A percentile compares a stretch with the other conserved stretches of the same genome.
Evolutionary conservation across 2,329 filamentous ascomycete species (phyloP).

Genomic region (Ophiostoma tasmaniense): DNA sequence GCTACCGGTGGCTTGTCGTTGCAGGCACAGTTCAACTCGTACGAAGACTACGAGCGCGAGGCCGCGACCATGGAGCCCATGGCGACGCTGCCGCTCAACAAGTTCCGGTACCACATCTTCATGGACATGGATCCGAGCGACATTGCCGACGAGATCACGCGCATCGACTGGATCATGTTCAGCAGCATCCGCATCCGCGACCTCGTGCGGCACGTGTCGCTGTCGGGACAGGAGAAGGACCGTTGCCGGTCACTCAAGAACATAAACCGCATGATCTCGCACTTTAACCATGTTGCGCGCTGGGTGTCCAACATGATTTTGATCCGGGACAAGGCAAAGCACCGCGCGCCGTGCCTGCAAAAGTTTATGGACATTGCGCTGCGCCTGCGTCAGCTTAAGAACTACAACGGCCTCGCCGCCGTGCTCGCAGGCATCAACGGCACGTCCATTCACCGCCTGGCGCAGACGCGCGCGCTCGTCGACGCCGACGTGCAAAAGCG

Average conservation of each 20-base stretch:
- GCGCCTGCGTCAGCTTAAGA: conserved; percentile 83
- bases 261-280: conserved; percentile 87
- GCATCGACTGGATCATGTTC: conserved; percentile 98
- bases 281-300: conserved; percentile 79
- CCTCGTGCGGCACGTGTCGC: conserved; percentile 80
- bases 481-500: conserved; percentile 65
- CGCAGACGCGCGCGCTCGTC: conserved; percentile 70
- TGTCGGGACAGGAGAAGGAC: conserved; percentile 62
- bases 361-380: conserved; percentile 90
- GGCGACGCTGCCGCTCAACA: conserved; percentile 62
- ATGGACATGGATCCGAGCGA: conserved; percentile 80
- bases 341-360: conserved; percentile 81
- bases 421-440: conserved; percentile 88
- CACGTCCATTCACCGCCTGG: conserved; percentile 73
- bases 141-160: conserved; percentile 82
- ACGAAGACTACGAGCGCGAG: conserved; percentile 74
- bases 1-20: conserved; percentile 22
- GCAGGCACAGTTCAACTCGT: conserved; percentile 52
- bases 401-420: conserved; percentile 94
- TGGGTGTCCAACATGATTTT: conserved; percentile 80
- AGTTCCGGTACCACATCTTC: conserved; percentile 80
- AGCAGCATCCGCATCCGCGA: conserved; percentile 89
- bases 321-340: conserved; percentile 90
- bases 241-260: conserved; percentile 71
- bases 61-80: conserved; percentile 64